Conservation (phyloP, 805 yeast genomes). For the Yarrowia divulgata region DNA sequence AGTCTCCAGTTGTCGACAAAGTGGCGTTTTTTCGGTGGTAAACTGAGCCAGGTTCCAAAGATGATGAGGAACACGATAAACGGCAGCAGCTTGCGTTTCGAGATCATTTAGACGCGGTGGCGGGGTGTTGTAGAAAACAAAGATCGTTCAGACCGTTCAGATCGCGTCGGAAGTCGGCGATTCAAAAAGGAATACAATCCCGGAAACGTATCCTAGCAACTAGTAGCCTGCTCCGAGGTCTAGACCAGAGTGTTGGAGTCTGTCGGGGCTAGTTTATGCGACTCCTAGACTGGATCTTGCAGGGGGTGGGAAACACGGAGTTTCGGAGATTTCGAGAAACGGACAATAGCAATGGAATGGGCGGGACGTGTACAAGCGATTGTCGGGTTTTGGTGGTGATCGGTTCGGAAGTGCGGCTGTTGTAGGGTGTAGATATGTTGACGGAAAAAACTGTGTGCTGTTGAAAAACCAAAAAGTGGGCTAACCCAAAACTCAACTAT, state of each 20-base stretch:
- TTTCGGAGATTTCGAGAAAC: neutral
- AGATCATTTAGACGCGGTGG: slow-evolving; percentile 7
- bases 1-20: slow-evolving; percentile 20
- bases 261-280: neutral
- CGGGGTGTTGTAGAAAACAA: neutral
- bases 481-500: neutral
- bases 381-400: neutral
- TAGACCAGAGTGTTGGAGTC: neutral
- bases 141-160: neutral
- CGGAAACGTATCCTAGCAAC: neutral
- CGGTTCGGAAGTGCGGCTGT: neutral
- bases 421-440: neutral
- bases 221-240: neutral
- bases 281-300: neutral
- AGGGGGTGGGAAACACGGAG: neutral
- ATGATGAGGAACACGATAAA: slow-evolving; percentile 7
- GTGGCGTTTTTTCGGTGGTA: slow-evolving; percentile 10
- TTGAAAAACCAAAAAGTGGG: neutral
- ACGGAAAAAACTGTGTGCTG: neutral
- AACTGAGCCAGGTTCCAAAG: slow-evolving; percentile 32
- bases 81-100: slow-evolving; percentile 21
- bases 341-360: neutral
- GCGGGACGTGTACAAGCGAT: neutral
- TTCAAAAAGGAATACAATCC: neutral
- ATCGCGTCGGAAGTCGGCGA: neutral